These are phyloP conservation scores for Candolleomyces eurysporus DNA, from an alignment of 768 basidiomycete species.

Conservation along the genomic window DNA sequence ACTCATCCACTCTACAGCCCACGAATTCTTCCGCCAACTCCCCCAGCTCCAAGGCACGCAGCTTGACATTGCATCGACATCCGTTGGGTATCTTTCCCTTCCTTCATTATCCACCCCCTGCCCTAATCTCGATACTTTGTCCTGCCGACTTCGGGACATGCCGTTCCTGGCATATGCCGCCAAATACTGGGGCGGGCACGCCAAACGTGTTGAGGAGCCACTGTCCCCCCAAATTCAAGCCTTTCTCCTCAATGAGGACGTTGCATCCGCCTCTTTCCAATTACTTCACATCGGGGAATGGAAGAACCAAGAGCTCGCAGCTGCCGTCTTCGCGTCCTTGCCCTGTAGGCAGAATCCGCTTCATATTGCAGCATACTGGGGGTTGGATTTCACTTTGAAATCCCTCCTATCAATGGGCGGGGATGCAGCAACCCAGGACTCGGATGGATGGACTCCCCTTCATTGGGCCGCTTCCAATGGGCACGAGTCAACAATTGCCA, in stretches of 20 bases:
- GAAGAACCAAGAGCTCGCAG: not conserved
- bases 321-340: not conserved
- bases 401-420: not conserved
- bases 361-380: slow-evolving; percentile 2
- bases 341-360: not conserved
- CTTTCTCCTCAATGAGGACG: not conserved
- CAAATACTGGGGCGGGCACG: not conserved
- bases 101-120: not conserved
- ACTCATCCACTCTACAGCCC: not conserved
- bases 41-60: not conserved
- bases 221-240: not conserved
- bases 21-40: not conserved
- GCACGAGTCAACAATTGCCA: not conserved
- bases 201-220: not conserved
- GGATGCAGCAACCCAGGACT: not conserved
- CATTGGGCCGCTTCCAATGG: not conserved
- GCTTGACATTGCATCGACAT: not conserved
- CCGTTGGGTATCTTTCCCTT: not conserved
- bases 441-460: not conserved
- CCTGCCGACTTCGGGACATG: not conserved
- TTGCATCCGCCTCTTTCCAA: not conserved
- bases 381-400: not conserved
- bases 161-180: not conserved
- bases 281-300: not conserved
- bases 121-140: not conserved